Conservation (phyloP, 345 rosid species). For the Luvunga scandens region DNA sequence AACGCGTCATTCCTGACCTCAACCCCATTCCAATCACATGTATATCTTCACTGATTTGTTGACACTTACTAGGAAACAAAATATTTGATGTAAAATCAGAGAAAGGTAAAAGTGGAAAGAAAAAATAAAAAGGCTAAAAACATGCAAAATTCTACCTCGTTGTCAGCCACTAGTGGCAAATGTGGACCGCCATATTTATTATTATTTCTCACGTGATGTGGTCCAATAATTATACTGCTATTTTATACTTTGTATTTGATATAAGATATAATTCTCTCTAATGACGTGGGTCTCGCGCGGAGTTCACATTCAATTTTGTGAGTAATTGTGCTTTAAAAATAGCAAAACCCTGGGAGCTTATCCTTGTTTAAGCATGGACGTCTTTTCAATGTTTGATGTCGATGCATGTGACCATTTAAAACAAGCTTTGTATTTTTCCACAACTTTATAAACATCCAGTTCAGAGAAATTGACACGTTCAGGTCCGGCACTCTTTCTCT, state of each 20-base stretch:
- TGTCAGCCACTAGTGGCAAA: background rate
- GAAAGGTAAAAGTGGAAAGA: background rate
- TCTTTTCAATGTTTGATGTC: background rate
- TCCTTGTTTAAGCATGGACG: no score
- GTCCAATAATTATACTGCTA: no score
- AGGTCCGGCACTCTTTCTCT: no score
- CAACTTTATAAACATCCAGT: background rate
- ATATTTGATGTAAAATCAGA: background rate
- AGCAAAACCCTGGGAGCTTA: no score
- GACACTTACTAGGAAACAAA: no score
- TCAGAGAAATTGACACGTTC: background rate
- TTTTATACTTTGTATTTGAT: no score
- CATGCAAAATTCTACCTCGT: background rate
- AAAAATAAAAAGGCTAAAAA: background rate
- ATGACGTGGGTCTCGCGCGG: no score
- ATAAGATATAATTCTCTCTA: no score
- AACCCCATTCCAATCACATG: background rate
- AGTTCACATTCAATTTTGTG: no score
- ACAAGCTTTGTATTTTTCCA: background rate
- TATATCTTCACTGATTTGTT: background rate
- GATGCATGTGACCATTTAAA: background rate
- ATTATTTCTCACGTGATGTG: no score
- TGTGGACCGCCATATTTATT: background rate
- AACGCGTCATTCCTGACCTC: slow-evolving; percentile 8
- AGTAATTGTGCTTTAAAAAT: no score